phyloP scores from a whole-genome alignment of 2,329 filamentous ascomycete species.

The Cladosporium oxysporum region DNA sequence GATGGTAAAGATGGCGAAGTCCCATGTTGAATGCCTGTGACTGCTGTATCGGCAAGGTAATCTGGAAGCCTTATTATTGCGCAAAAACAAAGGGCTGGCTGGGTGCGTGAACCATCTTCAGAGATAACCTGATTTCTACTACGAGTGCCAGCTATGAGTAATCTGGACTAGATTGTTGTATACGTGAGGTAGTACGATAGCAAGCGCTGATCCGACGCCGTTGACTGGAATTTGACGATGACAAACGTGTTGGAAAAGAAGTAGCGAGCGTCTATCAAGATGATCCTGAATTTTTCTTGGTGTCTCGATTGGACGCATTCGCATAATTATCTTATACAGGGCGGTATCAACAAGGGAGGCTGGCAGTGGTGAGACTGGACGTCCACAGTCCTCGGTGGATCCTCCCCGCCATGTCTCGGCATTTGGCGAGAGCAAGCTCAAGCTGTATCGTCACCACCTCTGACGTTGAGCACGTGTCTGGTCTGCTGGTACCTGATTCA shows the following conservation, averaged over 20 bases:
- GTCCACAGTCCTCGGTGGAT: background rate
- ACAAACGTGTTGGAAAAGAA: background rate
- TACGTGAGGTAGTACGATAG: background rate
- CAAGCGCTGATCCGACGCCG: background rate
- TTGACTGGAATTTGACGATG: background rate
- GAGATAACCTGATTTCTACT: background rate
- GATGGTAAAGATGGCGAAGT: background rate
- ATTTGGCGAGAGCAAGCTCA: constrained; percentile 5
- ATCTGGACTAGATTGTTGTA: background rate
- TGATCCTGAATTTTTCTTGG: background rate
- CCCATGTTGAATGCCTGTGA: background rate
- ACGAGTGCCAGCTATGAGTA: background rate
- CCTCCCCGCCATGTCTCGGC: constrained; percentile 7
- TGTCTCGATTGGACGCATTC: background rate
- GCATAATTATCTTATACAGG: background rate
- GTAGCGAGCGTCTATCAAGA: background rate
- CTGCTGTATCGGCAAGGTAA: background rate
- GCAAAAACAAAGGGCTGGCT: background rate
- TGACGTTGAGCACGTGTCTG: background rate
- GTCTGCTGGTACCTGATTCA: background rate
- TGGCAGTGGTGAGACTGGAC: background rate
- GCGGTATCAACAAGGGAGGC: background rate
- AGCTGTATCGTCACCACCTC: background rate
- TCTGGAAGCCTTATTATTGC: background rate
- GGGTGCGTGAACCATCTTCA: background rate